Conservation (phyloP, 2,329 filamentous ascomycete genomes). For the Epichloe baconii region DNA sequence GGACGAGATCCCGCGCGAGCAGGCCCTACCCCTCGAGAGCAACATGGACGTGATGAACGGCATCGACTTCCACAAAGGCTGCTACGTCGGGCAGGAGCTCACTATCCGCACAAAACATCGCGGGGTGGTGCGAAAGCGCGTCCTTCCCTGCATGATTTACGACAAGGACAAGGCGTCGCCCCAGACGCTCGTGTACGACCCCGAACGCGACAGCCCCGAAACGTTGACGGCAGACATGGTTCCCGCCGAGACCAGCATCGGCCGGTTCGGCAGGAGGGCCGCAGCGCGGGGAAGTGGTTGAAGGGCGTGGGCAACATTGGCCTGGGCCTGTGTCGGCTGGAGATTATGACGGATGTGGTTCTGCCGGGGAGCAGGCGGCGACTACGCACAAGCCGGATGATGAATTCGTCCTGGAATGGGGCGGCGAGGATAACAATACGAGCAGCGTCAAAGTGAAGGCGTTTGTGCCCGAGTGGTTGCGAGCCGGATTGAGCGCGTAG, state of each 20-base stretch:
- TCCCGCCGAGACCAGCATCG: slow-evolving; percentile 35
- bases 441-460: slow-evolving; percentile 51
- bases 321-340: slow-evolving; percentile 72
- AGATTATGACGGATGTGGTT: slow-evolving; percentile 75
- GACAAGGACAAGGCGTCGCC: slow-evolving; percentile 26
- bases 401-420: slow-evolving; percentile 47
- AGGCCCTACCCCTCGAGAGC: slow-evolving; percentile 71
- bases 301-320: slow-evolving; percentile 73
- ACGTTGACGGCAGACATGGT: slow-evolving; percentile 22
- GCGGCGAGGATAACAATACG: slow-evolving; percentile 25
- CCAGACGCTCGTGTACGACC: slow-evolving; percentile 33
- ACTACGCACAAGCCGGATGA: slow-evolving; percentile 48
- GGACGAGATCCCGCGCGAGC: slow-evolving; percentile 56
- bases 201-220: slow-evolving; percentile 15
- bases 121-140: slow-evolving; percentile 81
- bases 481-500: slow-evolving; percentile 20
- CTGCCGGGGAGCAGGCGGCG: slow-evolving; percentile 53
- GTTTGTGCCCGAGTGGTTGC: slow-evolving; percentile 70
- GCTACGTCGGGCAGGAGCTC: slow-evolving; percentile 92
- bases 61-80: slow-evolving; percentile 90
- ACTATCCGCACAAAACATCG: slow-evolving; percentile 93
- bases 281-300: slow-evolving; percentile 72
- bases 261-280: slow-evolving; percentile 42
- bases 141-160: slow-evolving; percentile 71
- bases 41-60: slow-evolving; percentile 79